Percentiles rank a stretch among this genome's conserved stretches.
phyloP scores from a whole-genome alignment of 2,329 filamentous ascomycete species.

The Apiospora phragmitis region DNA sequence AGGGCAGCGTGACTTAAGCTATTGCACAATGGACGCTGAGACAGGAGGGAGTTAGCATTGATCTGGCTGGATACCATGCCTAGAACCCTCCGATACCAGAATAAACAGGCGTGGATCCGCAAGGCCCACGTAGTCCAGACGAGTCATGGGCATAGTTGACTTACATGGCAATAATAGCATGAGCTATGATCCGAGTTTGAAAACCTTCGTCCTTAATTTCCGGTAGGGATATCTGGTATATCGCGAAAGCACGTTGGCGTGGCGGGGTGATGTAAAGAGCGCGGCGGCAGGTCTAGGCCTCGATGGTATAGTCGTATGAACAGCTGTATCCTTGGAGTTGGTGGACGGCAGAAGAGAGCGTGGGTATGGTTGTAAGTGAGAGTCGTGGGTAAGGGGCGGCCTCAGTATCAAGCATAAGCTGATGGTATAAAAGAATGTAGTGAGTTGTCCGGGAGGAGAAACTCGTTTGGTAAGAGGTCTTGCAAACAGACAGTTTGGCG shows the following conservation, averaged over 20 bases:
- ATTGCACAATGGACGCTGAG: conserved; percentile 38
- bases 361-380: conserved; percentile 20
- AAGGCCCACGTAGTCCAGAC: conserved; percentile 31
- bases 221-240: conserved; percentile 25
- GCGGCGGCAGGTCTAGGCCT: not conserved
- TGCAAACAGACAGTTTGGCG: conserved; percentile 28
- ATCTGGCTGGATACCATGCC: conserved; percentile 29
- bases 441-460: conserved; percentile 42
- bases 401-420: conserved; percentile 1
- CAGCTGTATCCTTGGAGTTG: conserved; percentile 15
- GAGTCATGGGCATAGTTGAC: conserved; percentile 39
- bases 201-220: conserved; percentile 29
- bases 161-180: conserved; percentile 40
- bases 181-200: conserved; percentile 30
- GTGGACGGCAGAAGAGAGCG: conserved; percentile 14
- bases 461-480: conserved; percentile 37
- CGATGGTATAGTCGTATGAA: not conserved
- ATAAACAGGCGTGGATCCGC: conserved; percentile 29
- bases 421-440: conserved; percentile 38
- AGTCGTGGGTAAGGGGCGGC: conserved; percentile 17
- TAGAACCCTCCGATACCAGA: conserved; percentile 29
- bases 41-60: conserved; percentile 40
- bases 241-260: not conserved
- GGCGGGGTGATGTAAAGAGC: not conserved
- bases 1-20: conserved; percentile 36